phyloP scores from a whole-genome alignment of 805 yeast species.

The Danielozyma ontarioensis region DNA sequence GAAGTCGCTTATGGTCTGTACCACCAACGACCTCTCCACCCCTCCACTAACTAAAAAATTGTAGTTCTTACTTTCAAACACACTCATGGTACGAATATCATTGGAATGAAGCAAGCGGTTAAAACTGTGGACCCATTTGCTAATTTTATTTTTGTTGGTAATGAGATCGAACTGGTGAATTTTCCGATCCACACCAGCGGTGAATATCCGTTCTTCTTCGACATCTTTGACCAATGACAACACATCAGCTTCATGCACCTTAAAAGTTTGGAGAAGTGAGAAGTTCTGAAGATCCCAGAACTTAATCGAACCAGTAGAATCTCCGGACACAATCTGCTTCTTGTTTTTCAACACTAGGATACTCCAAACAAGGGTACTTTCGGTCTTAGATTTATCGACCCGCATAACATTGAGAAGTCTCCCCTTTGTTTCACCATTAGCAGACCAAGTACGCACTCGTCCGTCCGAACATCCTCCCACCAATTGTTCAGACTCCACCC shows the following conservation, averaged over 20 bases:
- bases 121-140: slow-evolving; percentile 71
- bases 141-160: slow-evolving; percentile 14
- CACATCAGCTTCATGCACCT: slow-evolving; percentile 88
- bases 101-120: slow-evolving; percentile 80
- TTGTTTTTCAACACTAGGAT: slow-evolving; percentile 57
- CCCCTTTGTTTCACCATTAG: slow-evolving; percentile 44
- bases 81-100: slow-evolving; percentile 74
- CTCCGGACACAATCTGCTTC: slow-evolving; percentile 87
- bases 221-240: slow-evolving; percentile 62
- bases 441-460: slow-evolving; percentile 76
- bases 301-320: slow-evolving; percentile 90
- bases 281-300: slow-evolving; percentile 84
- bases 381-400: slow-evolving; percentile 83
- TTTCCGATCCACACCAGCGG: slow-evolving; percentile 93
- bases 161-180: slow-evolving; percentile 66
- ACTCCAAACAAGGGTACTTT: slow-evolving; percentile 90
- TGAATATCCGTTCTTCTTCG: slow-evolving; percentile 60
- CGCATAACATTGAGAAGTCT: slow-evolving; percentile 79
- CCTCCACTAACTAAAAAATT: slow-evolving; percentile 79
- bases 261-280: slow-evolving; percentile 75
- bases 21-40: slow-evolving; percentile 65
- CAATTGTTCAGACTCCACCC: slow-evolving; percentile 61
- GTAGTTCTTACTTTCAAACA: slow-evolving; percentile 63
- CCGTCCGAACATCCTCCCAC: slow-evolving; percentile 98
- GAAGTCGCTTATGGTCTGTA: slow-evolving; percentile 64